Conservation (phyloP, 192 early-diverging fungal species). For the Chytriomyces confervae region DNA sequence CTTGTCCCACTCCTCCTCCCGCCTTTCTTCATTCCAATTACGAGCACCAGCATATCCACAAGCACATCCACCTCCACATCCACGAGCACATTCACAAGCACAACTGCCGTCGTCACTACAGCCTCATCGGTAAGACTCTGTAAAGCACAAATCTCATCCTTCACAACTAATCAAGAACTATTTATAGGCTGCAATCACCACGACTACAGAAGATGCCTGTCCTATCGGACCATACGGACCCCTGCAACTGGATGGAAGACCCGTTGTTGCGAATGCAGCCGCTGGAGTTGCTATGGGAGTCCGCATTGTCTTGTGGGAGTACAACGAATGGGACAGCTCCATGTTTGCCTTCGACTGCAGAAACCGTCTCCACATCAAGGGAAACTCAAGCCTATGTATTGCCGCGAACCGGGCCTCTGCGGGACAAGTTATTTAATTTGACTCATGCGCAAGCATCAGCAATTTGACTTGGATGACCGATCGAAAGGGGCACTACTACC, state of each 20-base stretch:
- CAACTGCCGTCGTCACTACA: background rate
- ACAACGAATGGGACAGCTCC: background rate
- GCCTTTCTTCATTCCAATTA: background rate
- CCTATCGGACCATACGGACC: background rate
- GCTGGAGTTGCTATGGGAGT: background rate
- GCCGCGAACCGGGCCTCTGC: background rate
- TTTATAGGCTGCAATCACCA: background rate
- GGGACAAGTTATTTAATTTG: background rate
- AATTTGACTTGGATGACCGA: background rate
- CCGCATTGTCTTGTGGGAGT: background rate
- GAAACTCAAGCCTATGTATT: background rate
- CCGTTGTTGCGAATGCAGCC: background rate
- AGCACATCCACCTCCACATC: background rate
- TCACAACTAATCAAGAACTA: background rate
- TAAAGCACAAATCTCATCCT: background rate
- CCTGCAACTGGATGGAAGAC: background rate
- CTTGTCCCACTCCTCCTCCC: no score
- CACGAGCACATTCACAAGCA: background rate
- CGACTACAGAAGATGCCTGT: background rate
- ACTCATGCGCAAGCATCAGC: background rate
- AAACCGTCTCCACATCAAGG: background rate
- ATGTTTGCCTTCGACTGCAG: conserved; percentile 11
- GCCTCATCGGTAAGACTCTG: conserved; percentile 1
- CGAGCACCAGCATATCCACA: background rate
- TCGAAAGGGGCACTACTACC: background rate